A percentile compares a stretch with the other conserved stretches of the same genome.
These are phyloP conservation scores for Alnus rubra DNA, from an alignment of 306 rosid species.

Conservation along the genomic window DNA sequence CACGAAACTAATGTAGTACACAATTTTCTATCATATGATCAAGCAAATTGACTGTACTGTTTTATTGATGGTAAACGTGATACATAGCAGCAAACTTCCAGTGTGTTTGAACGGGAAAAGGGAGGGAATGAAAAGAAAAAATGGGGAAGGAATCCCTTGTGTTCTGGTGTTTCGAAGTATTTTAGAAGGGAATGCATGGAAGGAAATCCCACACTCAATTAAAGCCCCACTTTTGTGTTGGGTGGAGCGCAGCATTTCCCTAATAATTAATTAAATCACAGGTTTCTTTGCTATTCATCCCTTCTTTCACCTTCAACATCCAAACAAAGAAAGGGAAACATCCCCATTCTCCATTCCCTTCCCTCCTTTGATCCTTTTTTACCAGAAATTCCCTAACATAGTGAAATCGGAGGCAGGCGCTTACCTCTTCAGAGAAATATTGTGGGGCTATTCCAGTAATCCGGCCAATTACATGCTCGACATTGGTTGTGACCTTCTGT, in stretches of 20 bases:
- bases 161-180: too few species aligned
- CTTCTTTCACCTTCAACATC: not conserved
- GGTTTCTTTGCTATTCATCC: not conserved
- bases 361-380: not conserved
- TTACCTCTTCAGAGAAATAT: slow-evolving; percentile 86
- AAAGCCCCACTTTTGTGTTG: too few species aligned
- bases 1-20: too few species aligned
- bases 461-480: slow-evolving; percentile 74
- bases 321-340: not conserved
- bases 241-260: not conserved
- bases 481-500: slow-evolving; percentile 86
- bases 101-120: not conserved
- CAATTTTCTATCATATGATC: too few species aligned
- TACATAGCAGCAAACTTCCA: too few species aligned
- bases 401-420: slow-evolving; percentile 15
- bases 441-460: slow-evolving; percentile 84
- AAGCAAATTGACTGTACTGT: too few species aligned
- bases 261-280: not conserved
- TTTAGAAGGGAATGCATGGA: too few species aligned
- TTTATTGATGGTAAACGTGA: too few species aligned
- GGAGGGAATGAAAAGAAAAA: not conserved
- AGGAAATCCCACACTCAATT: too few species aligned
- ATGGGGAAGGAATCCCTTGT: too few species aligned
- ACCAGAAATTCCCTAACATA: not conserved
- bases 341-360: not conserved